Evolutionary conservation across 1,139 yeast genomes (phyloP), one percentile per base, ranked within the genome.

Genomic region (Lodderomyces oxycetoniae): DNA sequence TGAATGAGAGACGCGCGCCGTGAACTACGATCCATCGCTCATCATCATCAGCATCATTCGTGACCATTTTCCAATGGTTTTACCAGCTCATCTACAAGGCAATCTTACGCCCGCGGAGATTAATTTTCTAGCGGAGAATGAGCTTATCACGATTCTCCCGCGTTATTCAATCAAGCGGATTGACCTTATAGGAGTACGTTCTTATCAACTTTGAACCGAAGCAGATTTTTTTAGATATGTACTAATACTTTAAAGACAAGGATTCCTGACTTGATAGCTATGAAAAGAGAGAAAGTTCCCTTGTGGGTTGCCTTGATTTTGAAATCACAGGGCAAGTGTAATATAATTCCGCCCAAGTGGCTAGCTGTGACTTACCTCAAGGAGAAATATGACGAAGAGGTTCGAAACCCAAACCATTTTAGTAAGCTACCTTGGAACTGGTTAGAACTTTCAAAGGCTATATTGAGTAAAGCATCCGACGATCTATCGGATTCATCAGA

Each of bases 281-380:
- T 85, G 73, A 73, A 83, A 43, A 68, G 91, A 37, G 76, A 73
- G 21, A 66, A 73, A 32, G 79, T 91, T 0, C 95, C 96, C 0
- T 47, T 91, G 3, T 91, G 98, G 98, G 66, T 86, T 16, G 97
- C 96, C 0, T 56, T 88, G 10, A 65, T 89, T 12, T 63, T 91
- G 36, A 87, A 87, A 50, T 77, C 82, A 30, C 97, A 91, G 55
- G 81, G 79, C 33, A 81, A 89, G 46, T 87, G 97, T 56, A 81
- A 80, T 42, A 79, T 91, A 3, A 79, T 88, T 5, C 81, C 89
- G 8, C 99, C 99, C 0, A 69, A 65, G 2, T 91, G 99, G 99
- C 67, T 91, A n/a, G 71, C 69, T 11, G 58, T 74, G 34, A 62
- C 64, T n/a, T 66, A 63, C 37, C 57, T 91, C 37, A 72, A 73